These are phyloP conservation scores for Exophiala bonariae DNA, from an alignment of 2,329 filamentous ascomycete species.

Conservation along the genomic window DNA sequence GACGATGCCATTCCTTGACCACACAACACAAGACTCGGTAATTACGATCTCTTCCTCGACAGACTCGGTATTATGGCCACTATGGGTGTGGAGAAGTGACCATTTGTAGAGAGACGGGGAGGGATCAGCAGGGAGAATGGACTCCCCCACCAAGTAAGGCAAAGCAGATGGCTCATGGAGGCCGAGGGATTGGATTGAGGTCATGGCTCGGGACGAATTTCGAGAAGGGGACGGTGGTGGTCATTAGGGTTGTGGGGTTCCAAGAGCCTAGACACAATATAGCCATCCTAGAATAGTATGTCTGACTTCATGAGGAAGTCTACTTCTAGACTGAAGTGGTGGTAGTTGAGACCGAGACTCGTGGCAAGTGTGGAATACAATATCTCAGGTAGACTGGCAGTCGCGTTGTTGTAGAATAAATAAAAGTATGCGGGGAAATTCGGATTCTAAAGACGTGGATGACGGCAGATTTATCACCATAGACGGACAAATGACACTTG, in stretches of 20 bases:
- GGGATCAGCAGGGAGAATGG: constrained; percentile 69
- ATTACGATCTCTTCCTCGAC: constrained; percentile 78
- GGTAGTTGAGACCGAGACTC: too few relatives aligned
- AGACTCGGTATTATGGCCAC: constrained; percentile 40
- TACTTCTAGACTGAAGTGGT: too few relatives aligned
- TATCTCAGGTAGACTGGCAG: too few relatives aligned
- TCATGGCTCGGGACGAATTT: constrained; percentile 59
- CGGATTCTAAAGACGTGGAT: not conserved
- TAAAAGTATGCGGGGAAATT: too few relatives aligned
- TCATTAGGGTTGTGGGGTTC: constrained; percentile 10
- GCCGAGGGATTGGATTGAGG: constrained; percentile 84
- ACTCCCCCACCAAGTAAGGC: constrained; percentile 78
- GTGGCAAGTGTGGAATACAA: too few relatives aligned
- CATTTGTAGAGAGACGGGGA: constrained; percentile 70
- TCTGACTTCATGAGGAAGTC: too few relatives aligned
- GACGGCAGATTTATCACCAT: too few relatives aligned
- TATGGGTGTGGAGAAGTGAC: constrained; percentile 46
- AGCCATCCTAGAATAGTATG: not conserved
- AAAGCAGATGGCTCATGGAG: constrained; percentile 85
- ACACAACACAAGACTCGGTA: constrained; percentile 75
- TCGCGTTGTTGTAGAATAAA: too few relatives aligned
- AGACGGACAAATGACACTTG: too few relatives aligned
- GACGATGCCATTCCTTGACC: constrained; percentile 83
- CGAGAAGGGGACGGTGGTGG: constrained; percentile 7
- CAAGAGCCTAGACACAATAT: not conserved